phyloP scores from a whole-genome alignment of 805 yeast species.

The Yamadazyma paraphyllophila region DNA sequence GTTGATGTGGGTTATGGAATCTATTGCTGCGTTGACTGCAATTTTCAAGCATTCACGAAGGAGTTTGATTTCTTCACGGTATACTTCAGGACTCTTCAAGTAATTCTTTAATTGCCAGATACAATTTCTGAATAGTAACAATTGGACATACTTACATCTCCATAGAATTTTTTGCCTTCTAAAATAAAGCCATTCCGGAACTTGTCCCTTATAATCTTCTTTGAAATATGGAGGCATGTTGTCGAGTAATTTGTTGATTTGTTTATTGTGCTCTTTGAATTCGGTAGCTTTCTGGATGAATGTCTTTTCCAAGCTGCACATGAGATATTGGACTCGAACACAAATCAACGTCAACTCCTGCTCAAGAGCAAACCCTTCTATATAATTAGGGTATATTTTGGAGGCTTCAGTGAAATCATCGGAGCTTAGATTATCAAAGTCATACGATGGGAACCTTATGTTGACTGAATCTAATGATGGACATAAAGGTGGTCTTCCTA shows the following conservation, averaged over 20 bases:
- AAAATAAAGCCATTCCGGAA: slow-evolving; percentile 53
- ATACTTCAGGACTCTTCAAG: slow-evolving; percentile 8
- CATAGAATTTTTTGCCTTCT: slow-evolving; percentile 54
- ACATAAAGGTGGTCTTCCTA: slow-evolving; percentile 61
- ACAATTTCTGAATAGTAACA: slow-evolving; percentile 54
- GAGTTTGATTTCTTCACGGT: background rate
- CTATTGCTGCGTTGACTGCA: slow-evolving; percentile 41
- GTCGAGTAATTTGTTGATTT: slow-evolving; percentile 37
- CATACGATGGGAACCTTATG: slow-evolving; percentile 48
- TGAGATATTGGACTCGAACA: background rate
- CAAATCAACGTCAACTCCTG: slow-evolving; percentile 1
- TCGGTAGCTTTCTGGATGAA: slow-evolving; percentile 3
- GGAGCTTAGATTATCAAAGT: slow-evolving; percentile 33
- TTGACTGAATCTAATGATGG: slow-evolving; percentile 49
- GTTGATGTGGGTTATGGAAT: slow-evolving; percentile 50
- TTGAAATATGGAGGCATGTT: slow-evolving; percentile 48
- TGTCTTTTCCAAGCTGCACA: slow-evolving; percentile 1
- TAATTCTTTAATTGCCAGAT: slow-evolving; percentile 46
- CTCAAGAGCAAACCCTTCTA: slow-evolving; percentile 8
- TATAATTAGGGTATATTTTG: slow-evolving; percentile 16
- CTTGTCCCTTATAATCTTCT: slow-evolving; percentile 23
- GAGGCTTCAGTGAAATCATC: slow-evolving; percentile 23
- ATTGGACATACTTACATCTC: slow-evolving; percentile 57
- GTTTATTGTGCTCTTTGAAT: slow-evolving; percentile 41
- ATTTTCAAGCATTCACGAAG: slow-evolving; percentile 5